phyloP scores from a whole-genome alignment of 768 basidiomycete species.

The Mycena leptocephala region DNA sequence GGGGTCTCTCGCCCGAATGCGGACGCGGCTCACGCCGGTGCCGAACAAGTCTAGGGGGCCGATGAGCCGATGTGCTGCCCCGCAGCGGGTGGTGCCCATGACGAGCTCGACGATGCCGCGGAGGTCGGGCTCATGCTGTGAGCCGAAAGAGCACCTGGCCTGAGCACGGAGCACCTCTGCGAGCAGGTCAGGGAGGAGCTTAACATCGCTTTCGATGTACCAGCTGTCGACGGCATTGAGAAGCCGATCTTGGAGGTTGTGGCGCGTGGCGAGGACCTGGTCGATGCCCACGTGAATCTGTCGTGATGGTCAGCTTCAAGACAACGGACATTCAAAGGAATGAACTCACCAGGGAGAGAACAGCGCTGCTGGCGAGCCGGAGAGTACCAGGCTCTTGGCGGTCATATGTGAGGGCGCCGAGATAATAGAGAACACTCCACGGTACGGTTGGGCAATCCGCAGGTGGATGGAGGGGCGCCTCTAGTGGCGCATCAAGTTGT shows the following conservation, averaged over 20 bases:
- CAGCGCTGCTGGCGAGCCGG: slow-evolving; percentile 3
- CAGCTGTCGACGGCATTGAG: not conserved
- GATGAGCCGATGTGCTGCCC: not conserved
- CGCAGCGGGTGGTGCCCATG: not conserved
- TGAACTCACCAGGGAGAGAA: slow-evolving; percentile 1
- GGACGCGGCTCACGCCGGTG: not conserved
- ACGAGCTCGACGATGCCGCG: slow-evolving; percentile 21
- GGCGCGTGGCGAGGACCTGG: not conserved
- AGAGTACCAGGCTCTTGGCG: not conserved
- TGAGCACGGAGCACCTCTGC: not conserved
- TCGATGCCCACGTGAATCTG: not conserved
- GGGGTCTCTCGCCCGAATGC: not conserved
- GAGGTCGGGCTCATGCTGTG: not conserved
- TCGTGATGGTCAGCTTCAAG: not conserved
- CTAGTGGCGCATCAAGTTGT: not conserved
- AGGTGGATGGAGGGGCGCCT: not conserved
- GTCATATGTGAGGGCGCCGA: slow-evolving; percentile 8
- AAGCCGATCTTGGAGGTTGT: not conserved
- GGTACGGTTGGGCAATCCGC: not conserved
- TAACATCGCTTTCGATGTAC: not conserved
- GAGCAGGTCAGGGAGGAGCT: not conserved
- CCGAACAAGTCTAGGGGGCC: not conserved
- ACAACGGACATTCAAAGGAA: not conserved
- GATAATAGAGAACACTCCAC: not conserved
- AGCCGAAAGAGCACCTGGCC: not conserved